phyloP scores from a whole-genome alignment of 1,284 basidiomycete species.

The Chondrostereum purpureum region DNA sequence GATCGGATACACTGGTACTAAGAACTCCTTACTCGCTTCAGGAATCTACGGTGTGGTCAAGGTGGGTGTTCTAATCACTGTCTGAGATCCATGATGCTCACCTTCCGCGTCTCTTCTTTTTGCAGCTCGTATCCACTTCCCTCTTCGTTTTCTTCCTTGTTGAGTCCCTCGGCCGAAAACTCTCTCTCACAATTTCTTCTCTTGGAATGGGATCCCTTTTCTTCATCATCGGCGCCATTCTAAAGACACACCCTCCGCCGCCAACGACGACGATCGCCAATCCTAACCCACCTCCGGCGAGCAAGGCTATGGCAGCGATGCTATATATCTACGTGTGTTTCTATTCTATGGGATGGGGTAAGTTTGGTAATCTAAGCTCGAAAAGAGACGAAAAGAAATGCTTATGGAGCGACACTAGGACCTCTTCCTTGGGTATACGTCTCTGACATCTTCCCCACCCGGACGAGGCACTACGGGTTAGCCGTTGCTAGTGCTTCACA shows the following conservation, averaged over 20 bases:
- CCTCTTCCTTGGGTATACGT: slow-evolving; percentile 54
- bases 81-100: background rate
- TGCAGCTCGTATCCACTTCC: slow-evolving; percentile 53
- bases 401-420: no score
- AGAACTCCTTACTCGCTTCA: slow-evolving; percentile 55
- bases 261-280: slow-evolving; percentile 14
- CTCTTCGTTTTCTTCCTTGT: slow-evolving; percentile 32
- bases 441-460: slow-evolving; percentile 66
- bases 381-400: no score
- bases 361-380: no score
- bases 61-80: no score
- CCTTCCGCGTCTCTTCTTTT: slow-evolving; percentile 34
- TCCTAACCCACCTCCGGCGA: slow-evolving; percentile 29
- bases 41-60: slow-evolving; percentile 68
- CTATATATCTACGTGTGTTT: slow-evolving; percentile 56
- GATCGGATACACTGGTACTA: slow-evolving; percentile 49
- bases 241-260: slow-evolving; percentile 51
- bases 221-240: slow-evolving; percentile 61
- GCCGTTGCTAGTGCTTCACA: slow-evolving; percentile 53
- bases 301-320: slow-evolving; percentile 57
- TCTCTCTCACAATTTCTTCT: slow-evolving; percentile 51
- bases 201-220: slow-evolving; percentile 63
- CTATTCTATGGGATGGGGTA: slow-evolving; percentile 51
- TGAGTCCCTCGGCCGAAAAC: slow-evolving; percentile 61
- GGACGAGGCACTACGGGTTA: slow-evolving; percentile 62